Percentiles rank a stretch among this genome's conserved stretches.
Conservation (phyloP, 257 asterid species). For the Thymus quinquecostatus region DNA sequence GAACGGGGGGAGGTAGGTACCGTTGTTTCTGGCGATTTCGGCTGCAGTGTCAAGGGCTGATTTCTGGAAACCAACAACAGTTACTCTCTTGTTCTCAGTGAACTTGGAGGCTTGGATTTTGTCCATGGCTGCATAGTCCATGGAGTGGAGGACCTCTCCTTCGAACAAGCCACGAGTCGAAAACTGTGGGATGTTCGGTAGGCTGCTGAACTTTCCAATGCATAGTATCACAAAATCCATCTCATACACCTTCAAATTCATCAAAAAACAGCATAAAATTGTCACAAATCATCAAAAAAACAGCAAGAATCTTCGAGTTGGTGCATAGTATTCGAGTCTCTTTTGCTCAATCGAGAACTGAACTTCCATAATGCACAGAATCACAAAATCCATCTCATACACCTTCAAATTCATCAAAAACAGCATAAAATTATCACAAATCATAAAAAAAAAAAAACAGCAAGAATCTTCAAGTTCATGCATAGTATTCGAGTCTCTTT, state of each 20-base stretch:
- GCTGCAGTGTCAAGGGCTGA: constrained; percentile 69
- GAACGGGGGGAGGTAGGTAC: constrained; percentile 13
- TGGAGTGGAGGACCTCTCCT: constrained; percentile 58
- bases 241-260: constrained; percentile 45
- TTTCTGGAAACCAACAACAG: constrained; percentile 71
- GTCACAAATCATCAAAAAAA: no score
- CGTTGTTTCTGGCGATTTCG: constrained; percentile 50
- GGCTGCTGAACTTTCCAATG: constrained; percentile 59
- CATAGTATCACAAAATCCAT: constrained; percentile 64
- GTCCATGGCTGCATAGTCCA: constrained; percentile 66
- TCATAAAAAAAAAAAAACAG: no score
- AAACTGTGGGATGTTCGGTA: constrained; percentile 54
- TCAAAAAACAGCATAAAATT: no score
- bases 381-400: no score
- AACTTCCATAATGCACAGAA: no score
- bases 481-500: no score
- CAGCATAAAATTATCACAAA: no score
- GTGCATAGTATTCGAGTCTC: not conserved
- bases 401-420: no score
- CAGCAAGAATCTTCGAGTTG: not conserved
- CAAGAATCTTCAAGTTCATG: no score
- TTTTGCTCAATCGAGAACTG: no score
- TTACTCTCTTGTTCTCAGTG: constrained; percentile 48
- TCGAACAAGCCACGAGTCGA: constrained; percentile 38
- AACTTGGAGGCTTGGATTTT: constrained; percentile 42